Conservation (phyloP, 2,329 filamentous ascomycete genomes). For the Calcarisporium arbuscula region DNA sequence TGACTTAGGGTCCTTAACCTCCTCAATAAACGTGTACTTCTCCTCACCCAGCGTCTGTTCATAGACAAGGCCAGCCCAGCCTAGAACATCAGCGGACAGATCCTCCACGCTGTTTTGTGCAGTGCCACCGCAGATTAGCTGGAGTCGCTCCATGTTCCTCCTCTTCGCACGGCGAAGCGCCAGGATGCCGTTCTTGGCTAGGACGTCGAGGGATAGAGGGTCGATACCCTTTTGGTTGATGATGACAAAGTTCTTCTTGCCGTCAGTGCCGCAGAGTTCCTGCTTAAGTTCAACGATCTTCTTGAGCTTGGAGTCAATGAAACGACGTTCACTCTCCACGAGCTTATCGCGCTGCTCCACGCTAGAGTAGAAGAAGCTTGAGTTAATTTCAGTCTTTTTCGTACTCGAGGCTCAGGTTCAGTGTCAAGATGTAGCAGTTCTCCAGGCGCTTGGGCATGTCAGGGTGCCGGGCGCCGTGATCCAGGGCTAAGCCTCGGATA, state of each 20-base stretch:
- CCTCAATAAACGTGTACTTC: conserved; percentile 98
- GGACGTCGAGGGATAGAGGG: conserved; percentile 86
- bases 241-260: conserved; percentile 92
- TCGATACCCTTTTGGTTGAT: conserved; percentile 99
- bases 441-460: conserved; percentile 97
- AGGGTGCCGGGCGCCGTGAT: conserved; percentile 92
- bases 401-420: conserved; percentile 97
- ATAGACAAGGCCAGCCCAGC: conserved; percentile 94
- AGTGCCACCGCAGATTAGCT: conserved; percentile 84
- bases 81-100: conserved; percentile 76
- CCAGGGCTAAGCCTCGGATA: conserved; percentile 84
- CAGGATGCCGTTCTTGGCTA: conserved; percentile 97
- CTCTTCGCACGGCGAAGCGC: conserved; percentile 92
- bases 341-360: conserved; percentile 97
- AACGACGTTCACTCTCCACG: conserved; percentile 91
- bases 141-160: conserved; percentile 97
- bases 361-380: conserved; percentile 95
- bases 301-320: conserved; percentile 92
- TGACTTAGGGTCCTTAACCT: conserved; percentile 97
- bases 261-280: conserved; percentile 87
- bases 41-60: conserved; percentile 97
- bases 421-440: conserved; percentile 88
- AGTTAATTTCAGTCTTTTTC: conserved; percentile 99
- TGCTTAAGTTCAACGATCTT: conserved; percentile 99
- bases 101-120: conserved; percentile 97